Percentiles rank a stretch among this genome's conserved stretches.
Conservation (phyloP, 2,329 filamentous ascomycete species). For the Apiospora arundinis region DNA sequence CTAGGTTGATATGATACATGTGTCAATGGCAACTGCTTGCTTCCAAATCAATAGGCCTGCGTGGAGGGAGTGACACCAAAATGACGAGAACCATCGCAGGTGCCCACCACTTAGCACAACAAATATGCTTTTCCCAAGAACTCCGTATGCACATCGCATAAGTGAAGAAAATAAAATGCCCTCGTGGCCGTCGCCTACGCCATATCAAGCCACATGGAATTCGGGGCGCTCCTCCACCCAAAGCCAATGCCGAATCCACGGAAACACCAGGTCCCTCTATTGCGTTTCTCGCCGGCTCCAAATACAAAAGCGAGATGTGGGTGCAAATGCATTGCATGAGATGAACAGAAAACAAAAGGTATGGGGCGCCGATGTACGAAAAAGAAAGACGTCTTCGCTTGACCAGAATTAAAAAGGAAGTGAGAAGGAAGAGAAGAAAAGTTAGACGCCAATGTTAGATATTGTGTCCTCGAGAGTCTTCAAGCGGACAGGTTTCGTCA, state of each 20-base stretch:
- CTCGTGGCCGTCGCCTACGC: not conserved
- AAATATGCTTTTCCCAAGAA: slow-evolving; percentile 4
- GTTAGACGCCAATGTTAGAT: slow-evolving; percentile 14
- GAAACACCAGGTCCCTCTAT: not conserved
- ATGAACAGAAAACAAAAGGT: slow-evolving; percentile 6
- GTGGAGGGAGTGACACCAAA: not conserved
- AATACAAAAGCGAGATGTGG: not conserved
- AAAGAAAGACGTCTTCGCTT: not conserved
- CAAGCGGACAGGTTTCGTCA: slow-evolving; percentile 54
- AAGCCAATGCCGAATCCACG: not conserved
- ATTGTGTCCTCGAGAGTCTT: slow-evolving; percentile 36
- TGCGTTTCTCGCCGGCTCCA: not conserved
- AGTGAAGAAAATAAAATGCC: not conserved
- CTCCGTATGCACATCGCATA: not conserved
- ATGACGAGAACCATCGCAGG: not conserved
- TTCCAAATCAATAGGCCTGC: not conserved
- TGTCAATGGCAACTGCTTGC: not conserved
- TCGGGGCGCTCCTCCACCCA: not conserved
- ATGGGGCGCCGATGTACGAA: not conserved
- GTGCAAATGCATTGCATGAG: not conserved
- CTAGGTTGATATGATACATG: not conserved
- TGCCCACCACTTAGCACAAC: not conserved
- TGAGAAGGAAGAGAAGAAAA: not conserved
- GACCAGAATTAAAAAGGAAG: not conserved
- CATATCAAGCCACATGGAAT: not conserved